phyloP scores from a whole-genome alignment of 192 early-diverging fungal genomes.

The Coemansia sp. region DNA sequence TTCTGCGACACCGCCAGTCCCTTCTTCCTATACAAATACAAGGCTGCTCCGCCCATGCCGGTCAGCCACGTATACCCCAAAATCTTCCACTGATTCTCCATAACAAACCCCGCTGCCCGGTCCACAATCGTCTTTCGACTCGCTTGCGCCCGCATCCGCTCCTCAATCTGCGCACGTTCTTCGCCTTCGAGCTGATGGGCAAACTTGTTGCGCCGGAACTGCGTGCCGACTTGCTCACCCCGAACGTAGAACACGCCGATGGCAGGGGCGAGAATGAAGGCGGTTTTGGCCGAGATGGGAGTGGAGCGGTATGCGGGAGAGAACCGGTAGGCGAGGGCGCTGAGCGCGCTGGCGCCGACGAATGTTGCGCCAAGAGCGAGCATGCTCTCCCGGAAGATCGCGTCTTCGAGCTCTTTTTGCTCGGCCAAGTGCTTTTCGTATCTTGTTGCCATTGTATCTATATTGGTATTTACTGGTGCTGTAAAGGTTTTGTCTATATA shows the following conservation, averaged over 20 bases:
- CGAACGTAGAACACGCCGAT: conserved; percentile 53
- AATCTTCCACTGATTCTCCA: conserved; percentile 51
- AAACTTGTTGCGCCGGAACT: conserved; percentile 42
- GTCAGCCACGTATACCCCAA: conserved; percentile 53
- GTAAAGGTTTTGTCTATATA: background rate
- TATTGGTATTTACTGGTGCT: background rate
- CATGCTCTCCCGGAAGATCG: conserved; percentile 40
- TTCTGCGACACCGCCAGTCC: conserved; percentile 64
- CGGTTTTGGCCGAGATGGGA: conserved; percentile 51
- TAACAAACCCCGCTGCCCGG: conserved; percentile 33
- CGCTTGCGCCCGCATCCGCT: conserved; percentile 9
- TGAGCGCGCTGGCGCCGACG: conserved; percentile 25
- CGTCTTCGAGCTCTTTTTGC: conserved; percentile 24
- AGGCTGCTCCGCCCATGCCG: conserved; percentile 40
- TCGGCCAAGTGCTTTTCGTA: conserved; percentile 24
- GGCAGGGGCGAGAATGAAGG: conserved; percentile 45
- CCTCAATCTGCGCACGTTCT: conserved; percentile 21
- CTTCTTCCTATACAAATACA: conserved; percentile 49
- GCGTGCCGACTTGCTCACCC: conserved; percentile 43
- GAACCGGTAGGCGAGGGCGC: conserved; percentile 31
- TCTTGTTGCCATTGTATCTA: conserved; percentile 24
- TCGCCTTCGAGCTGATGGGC: conserved; percentile 20
- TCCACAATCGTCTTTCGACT: conserved; percentile 17
- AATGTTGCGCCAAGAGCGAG: conserved; percentile 35
- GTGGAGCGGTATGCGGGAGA: conserved; percentile 38